Base-by-base conservation (phyloP, 2,329 filamentous ascomycete genomes). In the Akanthomyces muscarius region DNA sequence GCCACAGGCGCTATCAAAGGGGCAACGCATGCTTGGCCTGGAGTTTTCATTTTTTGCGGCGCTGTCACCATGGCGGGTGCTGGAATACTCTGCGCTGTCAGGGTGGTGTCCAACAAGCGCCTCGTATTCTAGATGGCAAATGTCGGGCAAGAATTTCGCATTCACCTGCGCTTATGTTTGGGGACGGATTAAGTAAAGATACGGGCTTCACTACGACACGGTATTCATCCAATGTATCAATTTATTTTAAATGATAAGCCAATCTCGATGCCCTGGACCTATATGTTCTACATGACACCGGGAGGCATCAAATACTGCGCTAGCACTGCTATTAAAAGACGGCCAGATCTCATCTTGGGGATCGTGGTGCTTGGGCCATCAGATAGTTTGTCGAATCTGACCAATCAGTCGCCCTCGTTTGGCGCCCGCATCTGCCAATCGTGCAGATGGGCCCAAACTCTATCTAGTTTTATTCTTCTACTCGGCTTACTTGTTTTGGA, bases 1-100 rank as follows among this genome's bases (percentile, higher is more conserved):
- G 55, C 70, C 44, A 65, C 66, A 18, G 69, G 68, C 1, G 60
- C 61, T 21, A 64, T 71, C 45, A 63, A 66, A 21, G 66, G 68
- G 11, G 42, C 42, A 30, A 62, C 60, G 5, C 0, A 18, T 21
- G 5, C 38, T 5, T 62, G 60, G 60, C 21, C 30, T 21, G 23
- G 42, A n/a, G 52, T 56, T 6, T 62, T 62, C 41, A 50, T 55
- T 3, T 62, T 62, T 50, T 62, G 51, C 14, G 51, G 51, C 18
- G 42, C 51, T n/a, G 44, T 55, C n/a, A 42, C 36, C 23, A n/a
- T 62, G 42, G n/a, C 18, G 5, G 60, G 60, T n/a, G 48, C 30
- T 4, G 25, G 10, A 8, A 33, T 62, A 4, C 33, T 62, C 6
- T 55, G 55, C 30, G 18, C 21, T 8, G 23, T 50, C 42, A 55